These are phyloP conservation scores for Aspergillus sclerotioniger DNA, from an alignment of 495 filamentous ascomycete genomes.

Conservation along the genomic window DNA sequence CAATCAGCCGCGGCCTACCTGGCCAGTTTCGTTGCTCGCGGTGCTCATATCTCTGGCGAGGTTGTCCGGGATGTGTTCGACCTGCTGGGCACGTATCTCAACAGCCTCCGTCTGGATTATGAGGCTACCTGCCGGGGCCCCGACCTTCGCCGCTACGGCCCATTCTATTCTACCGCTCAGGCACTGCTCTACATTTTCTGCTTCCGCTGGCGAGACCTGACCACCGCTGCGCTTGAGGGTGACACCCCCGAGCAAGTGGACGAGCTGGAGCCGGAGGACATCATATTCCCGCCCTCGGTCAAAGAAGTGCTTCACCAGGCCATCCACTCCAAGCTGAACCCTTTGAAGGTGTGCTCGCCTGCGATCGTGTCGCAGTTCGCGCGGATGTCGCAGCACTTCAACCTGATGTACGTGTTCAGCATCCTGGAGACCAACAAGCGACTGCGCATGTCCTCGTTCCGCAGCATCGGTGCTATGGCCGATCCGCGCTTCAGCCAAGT, in stretches of 20 bases:
- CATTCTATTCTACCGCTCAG: conserved; percentile 88
- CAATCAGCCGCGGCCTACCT: conserved; percentile 90
- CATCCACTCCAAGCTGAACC: conserved; percentile 86
- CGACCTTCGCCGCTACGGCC: conserved; percentile 74
- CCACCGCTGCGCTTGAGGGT: conserved; percentile 52
- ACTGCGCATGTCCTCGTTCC: conserved; percentile 63
- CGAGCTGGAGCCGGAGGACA: conserved; percentile 57
- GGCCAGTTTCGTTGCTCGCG: conserved; percentile 87
- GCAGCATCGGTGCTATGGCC: conserved; percentile 33
- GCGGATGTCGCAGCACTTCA: conserved; percentile 74
- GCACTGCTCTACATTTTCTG: conserved; percentile 94
- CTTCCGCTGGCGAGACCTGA: conserved; percentile 93
- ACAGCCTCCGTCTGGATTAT: conserved; percentile 60
- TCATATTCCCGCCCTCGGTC: conserved; percentile 70
- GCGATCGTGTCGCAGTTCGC: conserved; percentile 89
- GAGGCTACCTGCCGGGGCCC: conserved; percentile 73
- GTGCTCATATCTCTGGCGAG: conserved; percentile 70
- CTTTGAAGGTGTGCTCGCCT: conserved; percentile 93
- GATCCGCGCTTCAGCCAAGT: conserved; percentile 41
- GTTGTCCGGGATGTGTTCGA: conserved; percentile 76
- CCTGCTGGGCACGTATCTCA: conserved; percentile 69
- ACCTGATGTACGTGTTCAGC: conserved; percentile 82
- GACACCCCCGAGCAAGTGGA: conserved; percentile 51
- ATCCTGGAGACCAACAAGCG: conserved; percentile 92
- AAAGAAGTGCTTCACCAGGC: conserved; percentile 68